Evolutionary conservation across 345 rosid genomes (phyloP).

Genomic region (Lepidium sativum): DNA sequence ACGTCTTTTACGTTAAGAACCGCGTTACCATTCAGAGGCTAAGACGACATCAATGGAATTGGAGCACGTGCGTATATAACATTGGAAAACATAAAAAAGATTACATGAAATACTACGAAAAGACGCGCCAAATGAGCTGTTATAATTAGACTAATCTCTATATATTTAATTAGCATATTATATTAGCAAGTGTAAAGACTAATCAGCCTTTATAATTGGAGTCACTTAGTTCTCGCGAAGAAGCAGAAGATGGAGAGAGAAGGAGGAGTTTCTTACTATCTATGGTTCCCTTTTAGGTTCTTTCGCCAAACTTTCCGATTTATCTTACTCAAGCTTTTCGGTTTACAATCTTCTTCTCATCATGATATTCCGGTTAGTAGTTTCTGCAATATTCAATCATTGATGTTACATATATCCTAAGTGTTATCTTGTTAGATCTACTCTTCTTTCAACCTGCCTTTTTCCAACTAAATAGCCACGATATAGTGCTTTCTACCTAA

Average conservation of each 20-base stretch:
- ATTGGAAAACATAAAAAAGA: background rate
- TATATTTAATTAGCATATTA: background rate
- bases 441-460: too few species aligned
- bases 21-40: too few species aligned
- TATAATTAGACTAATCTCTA: background rate
- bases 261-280: conserved; percentile 3
- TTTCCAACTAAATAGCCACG: too few species aligned
- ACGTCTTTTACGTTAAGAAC: too few species aligned
- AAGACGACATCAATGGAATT: background rate
- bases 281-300: conserved; percentile 22
- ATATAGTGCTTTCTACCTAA: too few species aligned
- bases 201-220: background rate
- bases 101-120: background rate
- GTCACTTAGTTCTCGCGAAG: background rate
- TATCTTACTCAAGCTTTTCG: conserved; percentile 24
- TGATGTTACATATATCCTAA: background rate
- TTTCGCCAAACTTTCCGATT: conserved; percentile 4
- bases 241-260: conserved; percentile 16
- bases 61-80: background rate
- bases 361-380: background rate
- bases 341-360: background rate
- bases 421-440: background rate
- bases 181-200: background rate
- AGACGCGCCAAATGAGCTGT: conserved; percentile 18
- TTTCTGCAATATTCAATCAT: background rate